Base-by-base conservation (phyloP, 805 yeast species). In the Barnettozyma pratensis region DNA sequence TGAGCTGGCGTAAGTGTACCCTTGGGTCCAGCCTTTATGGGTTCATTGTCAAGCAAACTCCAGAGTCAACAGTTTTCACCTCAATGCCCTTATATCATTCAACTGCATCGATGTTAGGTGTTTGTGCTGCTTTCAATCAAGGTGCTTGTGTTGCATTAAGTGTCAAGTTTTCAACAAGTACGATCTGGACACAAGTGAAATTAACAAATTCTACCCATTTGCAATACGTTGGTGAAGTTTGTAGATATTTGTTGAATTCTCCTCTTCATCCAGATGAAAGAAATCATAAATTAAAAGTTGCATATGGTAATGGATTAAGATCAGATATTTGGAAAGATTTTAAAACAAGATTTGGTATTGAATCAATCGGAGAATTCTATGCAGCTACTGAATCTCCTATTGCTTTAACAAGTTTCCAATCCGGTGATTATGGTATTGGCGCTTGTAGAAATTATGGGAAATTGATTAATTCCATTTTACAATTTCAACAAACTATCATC, bases 81-180 rank as follows among this genome's bases (percentile, higher is more conserved):
- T 87, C 96, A 1, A 91, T 91, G 98, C 98, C 98, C 2, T 71
- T 92, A 51, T 91, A 92, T 63, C 98, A 91, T 65, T 88, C 96
- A 1, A 91, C 97, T 0, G 97, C 97, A 4, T 86, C 96, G 0
- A 76, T 89, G 66, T 68, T 91, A 47, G 97, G 97, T 10, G 80
- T 85, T 6, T 74, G 91, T 60, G 90, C 96, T 1, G 72, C 83
- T 0, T 65, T 80, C 42, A 70, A 76, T 30, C 70, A 68, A 39
- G 96, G 96, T 44, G 94, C 85, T 1, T 79, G 90, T 54, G 79
- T 85, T 42, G 86, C 94, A 0, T 65, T 92, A 27, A 82, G 92
- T 29, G 83, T 82, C 54, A 87, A 86, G 64, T 91, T 92, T 64
- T 86, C 96, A 1, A 83, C 92, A 6, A 74, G 85, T 4, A 79